Percentiles rank a stretch among this genome's conserved stretches.
phyloP scores from a whole-genome alignment of 2,329 filamentous ascomycete species.

The Aspergillus sp. region DNA sequence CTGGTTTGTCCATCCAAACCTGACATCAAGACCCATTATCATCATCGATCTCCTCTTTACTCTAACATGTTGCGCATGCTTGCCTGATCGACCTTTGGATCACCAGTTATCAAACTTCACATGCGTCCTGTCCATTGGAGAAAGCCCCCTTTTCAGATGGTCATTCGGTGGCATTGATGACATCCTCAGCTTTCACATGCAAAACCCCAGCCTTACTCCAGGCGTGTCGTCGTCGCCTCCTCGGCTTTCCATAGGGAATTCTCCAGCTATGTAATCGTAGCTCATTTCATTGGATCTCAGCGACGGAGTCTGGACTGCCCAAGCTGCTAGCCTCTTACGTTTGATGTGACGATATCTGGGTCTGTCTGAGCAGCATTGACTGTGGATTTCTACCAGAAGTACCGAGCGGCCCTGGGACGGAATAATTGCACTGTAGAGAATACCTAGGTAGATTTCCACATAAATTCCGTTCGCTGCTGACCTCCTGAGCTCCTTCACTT shows the following conservation, averaged over 20 bases:
- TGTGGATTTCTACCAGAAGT: neutral
- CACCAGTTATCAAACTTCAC: conserved; percentile 10
- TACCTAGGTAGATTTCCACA: neutral
- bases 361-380: neutral
- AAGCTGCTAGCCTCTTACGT: neutral
- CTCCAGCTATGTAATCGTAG: neutral
- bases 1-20: conserved; percentile 20
- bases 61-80: neutral
- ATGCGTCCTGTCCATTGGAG: conserved; percentile 10
- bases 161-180: conserved; percentile 8
- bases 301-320: neutral
- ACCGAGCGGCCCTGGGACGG: neutral
- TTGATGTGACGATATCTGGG: neutral
- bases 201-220: neutral
- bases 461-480: neutral
- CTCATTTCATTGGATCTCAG: neutral
- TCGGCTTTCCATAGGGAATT: neutral
- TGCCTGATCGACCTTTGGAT: neutral
- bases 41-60: neutral
- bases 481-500: neutral
- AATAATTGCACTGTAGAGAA: neutral
- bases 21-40: neutral
- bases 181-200: conserved; percentile 13
- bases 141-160: neutral
- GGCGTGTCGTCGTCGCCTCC: neutral